phyloP scores from a whole-genome alignment of 2,329 filamentous ascomycete species.

The Cladosporium sp. region DNA sequence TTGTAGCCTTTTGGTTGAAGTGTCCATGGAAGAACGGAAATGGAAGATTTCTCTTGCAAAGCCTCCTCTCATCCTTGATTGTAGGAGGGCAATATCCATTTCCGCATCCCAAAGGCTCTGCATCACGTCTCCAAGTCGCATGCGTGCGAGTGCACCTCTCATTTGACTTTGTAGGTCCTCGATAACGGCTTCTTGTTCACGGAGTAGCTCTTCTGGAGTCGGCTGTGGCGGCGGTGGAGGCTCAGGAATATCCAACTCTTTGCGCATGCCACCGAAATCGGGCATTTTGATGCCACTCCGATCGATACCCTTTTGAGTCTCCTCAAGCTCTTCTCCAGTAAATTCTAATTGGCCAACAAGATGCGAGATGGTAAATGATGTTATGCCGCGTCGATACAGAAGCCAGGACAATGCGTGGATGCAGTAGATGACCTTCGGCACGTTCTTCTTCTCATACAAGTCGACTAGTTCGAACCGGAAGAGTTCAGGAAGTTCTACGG shows the following conservation, averaged over 20 bases:
- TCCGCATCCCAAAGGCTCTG: constrained; percentile 85
- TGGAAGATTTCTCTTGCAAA: constrained; percentile 77
- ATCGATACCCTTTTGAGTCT: constrained; percentile 94
- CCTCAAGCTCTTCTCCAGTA: constrained; percentile 94
- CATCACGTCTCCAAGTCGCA: constrained; percentile 78
- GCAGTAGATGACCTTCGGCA: constrained; percentile 98
- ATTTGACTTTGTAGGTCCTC: constrained; percentile 82
- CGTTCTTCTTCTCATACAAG: constrained; percentile 98
- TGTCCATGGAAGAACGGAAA: constrained; percentile 78
- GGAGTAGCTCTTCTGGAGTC: constrained; percentile 81
- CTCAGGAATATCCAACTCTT: constrained; percentile 84
- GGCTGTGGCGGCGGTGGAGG: constrained; percentile 69
- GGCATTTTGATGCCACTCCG: constrained; percentile 94
- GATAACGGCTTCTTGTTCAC: constrained; percentile 68
- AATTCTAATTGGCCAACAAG: constrained; percentile 95
- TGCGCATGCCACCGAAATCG: constrained; percentile 95
- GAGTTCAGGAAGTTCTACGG: constrained; percentile 87
- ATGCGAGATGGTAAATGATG: constrained; percentile 94
- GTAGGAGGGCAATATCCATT: constrained; percentile 71
- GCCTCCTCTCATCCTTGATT: constrained; percentile 81
- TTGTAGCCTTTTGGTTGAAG: constrained; percentile 75
- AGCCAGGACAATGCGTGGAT: constrained; percentile 97
- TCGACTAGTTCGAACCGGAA: constrained; percentile 97
- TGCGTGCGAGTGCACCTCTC: constrained; percentile 71
- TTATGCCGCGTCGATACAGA: constrained; percentile 89